Percentiles rank a stretch among this genome's conserved stretches.
These are phyloP conservation scores for Ensete glaucum DNA, from an alignment of 176 grass and related monocot species.

Conservation along the genomic window DNA sequence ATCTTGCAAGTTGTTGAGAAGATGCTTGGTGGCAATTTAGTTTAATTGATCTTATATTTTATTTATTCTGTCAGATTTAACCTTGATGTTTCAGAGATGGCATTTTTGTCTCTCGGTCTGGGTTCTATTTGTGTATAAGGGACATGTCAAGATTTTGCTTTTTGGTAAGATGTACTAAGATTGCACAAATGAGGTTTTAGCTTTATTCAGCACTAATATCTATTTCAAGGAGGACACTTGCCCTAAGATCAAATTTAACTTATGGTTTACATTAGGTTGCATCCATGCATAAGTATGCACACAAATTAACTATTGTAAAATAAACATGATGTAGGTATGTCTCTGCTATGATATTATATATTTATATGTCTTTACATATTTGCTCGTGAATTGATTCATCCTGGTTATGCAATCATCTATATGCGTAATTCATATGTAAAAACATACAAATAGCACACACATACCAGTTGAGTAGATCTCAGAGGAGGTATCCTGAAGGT, in stretches of 20 bases:
- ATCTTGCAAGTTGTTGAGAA: too few relatives aligned
- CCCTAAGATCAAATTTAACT: not conserved
- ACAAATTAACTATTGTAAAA: not conserved
- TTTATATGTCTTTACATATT: too few relatives aligned
- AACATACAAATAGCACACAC: too few relatives aligned
- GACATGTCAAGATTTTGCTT: too few relatives aligned
- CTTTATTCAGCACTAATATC: not conserved
- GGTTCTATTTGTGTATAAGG: not conserved
- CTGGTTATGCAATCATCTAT: too few relatives aligned
- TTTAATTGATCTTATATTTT: not conserved
- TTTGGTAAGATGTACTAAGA: not conserved
- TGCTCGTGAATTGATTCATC: too few relatives aligned
- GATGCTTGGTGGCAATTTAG: not conserved
- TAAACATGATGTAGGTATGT: not conserved
- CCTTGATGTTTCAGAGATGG: not conserved
- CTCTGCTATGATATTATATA: too few relatives aligned
- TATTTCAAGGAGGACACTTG: not conserved
- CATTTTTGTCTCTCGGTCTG: not conserved
- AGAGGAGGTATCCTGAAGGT: too few relatives aligned
- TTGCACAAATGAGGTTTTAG: not conserved
- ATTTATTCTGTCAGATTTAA: not conserved
- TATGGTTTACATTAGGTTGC: not conserved
- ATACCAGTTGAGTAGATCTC: too few relatives aligned
- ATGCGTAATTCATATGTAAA: too few relatives aligned
- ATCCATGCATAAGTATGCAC: not conserved